Percentiles rank a stretch among this genome's conserved stretches.
Evolutionary conservation across 140 eudicot genomes (phyloP).

Genomic region (Oenanthe javanica): DNA sequence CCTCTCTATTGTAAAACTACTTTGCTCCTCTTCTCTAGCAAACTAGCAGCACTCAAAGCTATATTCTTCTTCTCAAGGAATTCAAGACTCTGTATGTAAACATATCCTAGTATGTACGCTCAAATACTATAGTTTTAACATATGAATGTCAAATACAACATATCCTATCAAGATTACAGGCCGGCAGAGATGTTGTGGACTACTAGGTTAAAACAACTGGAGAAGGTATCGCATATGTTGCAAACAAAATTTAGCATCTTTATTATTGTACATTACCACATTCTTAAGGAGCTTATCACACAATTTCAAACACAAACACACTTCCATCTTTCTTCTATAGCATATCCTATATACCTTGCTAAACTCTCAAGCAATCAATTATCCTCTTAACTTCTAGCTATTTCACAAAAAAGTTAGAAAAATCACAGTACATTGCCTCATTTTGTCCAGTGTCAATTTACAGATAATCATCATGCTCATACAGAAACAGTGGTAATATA

Average conservation of each 20-base stretch:
- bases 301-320: background rate
- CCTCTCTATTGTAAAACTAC: no score
- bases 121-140: no score
- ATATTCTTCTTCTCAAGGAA: no score
- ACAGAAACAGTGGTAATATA: background rate
- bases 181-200: no score
- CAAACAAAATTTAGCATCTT: background rate
- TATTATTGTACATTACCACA: background rate
- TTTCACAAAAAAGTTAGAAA: background rate
- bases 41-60: no score
- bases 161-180: no score
- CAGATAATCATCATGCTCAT: background rate
- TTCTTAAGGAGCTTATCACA: background rate
- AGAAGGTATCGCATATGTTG: no score
- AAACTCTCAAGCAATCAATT: background rate
- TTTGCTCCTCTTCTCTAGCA: no score
- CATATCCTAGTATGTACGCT: no score
- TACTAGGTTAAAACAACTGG: no score
- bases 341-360: background rate
- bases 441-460: background rate
- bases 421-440: background rate
- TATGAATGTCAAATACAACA: no score
- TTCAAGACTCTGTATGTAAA: no score
- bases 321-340: background rate
- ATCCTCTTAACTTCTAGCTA: background rate